Base-by-base conservation (phyloP, 257 asterid species). In the Solanum pennellii region DNA sequence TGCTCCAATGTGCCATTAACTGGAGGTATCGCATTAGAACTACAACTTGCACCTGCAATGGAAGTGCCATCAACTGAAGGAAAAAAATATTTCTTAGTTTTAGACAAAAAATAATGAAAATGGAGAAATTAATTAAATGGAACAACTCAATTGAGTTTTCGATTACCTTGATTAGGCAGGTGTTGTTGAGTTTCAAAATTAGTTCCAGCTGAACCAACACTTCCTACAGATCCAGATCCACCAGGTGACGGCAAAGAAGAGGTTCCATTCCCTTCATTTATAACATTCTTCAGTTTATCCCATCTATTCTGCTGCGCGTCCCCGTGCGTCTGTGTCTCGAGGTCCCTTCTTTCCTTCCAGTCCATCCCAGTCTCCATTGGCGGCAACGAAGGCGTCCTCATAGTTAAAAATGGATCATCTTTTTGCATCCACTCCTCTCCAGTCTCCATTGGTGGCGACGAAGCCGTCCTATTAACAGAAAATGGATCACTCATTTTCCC, bases 341-440 rank as follows among this genome's bases (percentile, higher is more conserved):
- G 23, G 21, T 52, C 23, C 62, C 62, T 52, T 23, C 8, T 52
- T 16, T 52, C 21, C 62, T 16, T 52, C 62, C 10, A 16, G 62
- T 52, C 62, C 23, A 52, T 52, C 23, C 18, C 62, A 52, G 23
- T 52, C 62, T 16, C 23, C 62, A 52, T 52, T 16, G 62, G 23
- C 4, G 62, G 99, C 59, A 93, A 90, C 5, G 98, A 96, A 16
- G 90, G 89, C 14, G 98, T 84, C 92, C 96, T 92, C 10, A 16
- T 56, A 35, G 23, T 87, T 92, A 23, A 52, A 52, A 52, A 52
- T 16, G 62, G 62, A 52, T 52, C 62, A 52, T 15, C 6, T 1
- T 0, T 16, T 52, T 52, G 62, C 62, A 6, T 52, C 62, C 62
- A 52, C 1, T 52, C 62, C 23, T 5, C 23, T 21, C 16, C 23